phyloP scores from a whole-genome alignment of 306 rosid species.

The Dalbergia cochinchinensis region DNA sequence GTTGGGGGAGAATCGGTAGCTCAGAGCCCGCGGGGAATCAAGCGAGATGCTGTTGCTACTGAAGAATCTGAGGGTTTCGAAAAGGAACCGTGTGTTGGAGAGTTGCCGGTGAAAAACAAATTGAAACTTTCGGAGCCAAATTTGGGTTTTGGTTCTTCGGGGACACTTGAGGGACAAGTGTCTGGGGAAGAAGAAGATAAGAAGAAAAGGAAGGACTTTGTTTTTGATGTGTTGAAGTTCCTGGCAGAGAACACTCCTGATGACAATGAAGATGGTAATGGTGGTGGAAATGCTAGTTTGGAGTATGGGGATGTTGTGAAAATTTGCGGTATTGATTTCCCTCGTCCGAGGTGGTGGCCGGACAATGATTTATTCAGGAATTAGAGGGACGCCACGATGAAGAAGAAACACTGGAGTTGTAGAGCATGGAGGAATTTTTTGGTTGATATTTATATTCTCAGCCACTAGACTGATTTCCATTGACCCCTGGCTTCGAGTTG shows the following conservation, averaged over 20 bases:
- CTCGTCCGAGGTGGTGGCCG: conserved; percentile 50
- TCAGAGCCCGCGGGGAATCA: neutral
- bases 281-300: conserved; percentile 1
- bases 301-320: conserved; percentile 21
- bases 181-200: neutral
- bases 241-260: neutral
- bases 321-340: conserved; percentile 52
- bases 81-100: conserved; percentile 42
- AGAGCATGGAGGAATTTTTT: no score
- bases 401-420: no score
- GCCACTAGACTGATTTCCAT: no score
- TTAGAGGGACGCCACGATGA: neutral
- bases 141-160: neutral
- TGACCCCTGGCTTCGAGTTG: no score
- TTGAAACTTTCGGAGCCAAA: conserved; percentile 33
- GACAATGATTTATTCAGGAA: neutral
- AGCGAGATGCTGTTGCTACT: neutral
- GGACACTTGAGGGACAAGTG: neutral
- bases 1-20: neutral
- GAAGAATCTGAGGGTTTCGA: conserved; percentile 8
- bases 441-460: no score
- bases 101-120: conserved; percentile 42
- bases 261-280: neutral
- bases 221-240: conserved; percentile 47
- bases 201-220: neutral